Percentiles rank a stretch among this genome's conserved stretches.
Evolutionary conservation across 768 basidiomycete species (phyloP).

Genomic region (Mycena leptocephala): DNA sequence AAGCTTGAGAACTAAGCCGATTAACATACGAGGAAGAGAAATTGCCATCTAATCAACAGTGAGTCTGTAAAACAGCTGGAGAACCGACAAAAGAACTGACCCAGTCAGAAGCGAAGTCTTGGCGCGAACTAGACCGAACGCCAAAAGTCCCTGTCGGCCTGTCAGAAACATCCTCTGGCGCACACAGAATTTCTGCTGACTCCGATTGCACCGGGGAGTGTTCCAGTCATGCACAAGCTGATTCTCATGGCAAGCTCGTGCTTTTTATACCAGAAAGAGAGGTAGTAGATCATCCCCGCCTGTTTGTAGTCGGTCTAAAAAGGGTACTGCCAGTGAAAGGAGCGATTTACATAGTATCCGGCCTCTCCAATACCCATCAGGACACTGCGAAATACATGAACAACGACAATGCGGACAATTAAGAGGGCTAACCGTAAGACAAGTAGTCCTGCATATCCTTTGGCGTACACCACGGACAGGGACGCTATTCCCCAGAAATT

Average conservation of each 20-base stretch:
- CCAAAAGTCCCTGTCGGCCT: conserved; percentile 62
- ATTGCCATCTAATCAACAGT: conserved; percentile 64
- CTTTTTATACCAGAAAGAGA: conserved; percentile 70
- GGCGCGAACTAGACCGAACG: conserved; percentile 70
- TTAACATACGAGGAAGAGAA: conserved; percentile 65
- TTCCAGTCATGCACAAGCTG: conserved; percentile 74
- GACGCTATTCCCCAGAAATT: conserved; percentile 70
- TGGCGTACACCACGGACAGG: conserved; percentile 69
- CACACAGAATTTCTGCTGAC: conserved; percentile 41
- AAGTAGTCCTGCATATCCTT: conserved; percentile 66
- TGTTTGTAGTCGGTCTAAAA: neutral
- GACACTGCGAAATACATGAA: conserved; percentile 53
- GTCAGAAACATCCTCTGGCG: neutral
- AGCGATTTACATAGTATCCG: conserved; percentile 60
- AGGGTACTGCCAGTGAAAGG: neutral
- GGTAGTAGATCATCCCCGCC: conserved; percentile 73
- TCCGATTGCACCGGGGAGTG: conserved; percentile 70
- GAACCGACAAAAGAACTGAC: conserved; percentile 40
- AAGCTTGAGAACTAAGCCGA: neutral
- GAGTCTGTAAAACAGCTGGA: neutral
- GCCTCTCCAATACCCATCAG: conserved; percentile 75
- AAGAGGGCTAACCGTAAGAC: conserved; percentile 58
- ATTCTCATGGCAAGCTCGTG: conserved; percentile 60
- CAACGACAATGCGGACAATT: neutral
- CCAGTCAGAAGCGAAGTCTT: conserved; percentile 62